phyloP scores from a whole-genome alignment of 2,329 filamentous ascomycete genomes.

The Amesomyces nigricolor region DNA sequence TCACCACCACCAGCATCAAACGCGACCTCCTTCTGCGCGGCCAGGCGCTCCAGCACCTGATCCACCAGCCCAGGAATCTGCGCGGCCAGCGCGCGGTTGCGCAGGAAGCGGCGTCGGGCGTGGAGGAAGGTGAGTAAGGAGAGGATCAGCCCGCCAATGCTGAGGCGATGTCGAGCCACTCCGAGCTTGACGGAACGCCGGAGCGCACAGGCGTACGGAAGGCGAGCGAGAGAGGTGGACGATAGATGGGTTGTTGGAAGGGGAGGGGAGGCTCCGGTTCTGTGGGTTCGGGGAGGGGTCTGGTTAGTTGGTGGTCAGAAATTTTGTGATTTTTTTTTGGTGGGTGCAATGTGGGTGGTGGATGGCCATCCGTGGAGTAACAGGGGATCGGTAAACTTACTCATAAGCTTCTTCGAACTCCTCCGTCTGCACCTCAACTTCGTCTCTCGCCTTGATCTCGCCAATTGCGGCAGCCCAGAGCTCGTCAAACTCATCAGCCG shows the following conservation, averaged over 20 bases:
- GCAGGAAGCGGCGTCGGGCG: conserved; percentile 56
- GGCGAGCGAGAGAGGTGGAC: conserved; percentile 83
- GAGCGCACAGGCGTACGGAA: conserved; percentile 81
- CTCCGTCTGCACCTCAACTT: conserved; percentile 47
- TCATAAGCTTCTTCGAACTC: conserved; percentile 26
- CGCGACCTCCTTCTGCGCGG: conserved; percentile 77
- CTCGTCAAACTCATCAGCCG: conserved; percentile 83
- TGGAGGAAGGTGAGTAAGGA: conserved; percentile 52
- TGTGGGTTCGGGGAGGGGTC: conserved; percentile 66
- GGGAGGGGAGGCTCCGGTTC: conserved; percentile 60
- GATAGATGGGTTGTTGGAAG: conserved; percentile 61
- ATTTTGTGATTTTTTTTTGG: conserved; percentile 14
- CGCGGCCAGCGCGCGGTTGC: conserved; percentile 58
- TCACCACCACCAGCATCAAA: conserved; percentile 66
- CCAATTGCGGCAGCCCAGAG: conserved; percentile 71
- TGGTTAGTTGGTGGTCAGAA: conserved; percentile 69
- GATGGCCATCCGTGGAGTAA: background rate
- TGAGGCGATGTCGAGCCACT: conserved; percentile 80
- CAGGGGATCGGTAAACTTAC: conserved; percentile 43
- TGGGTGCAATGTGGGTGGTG: background rate
- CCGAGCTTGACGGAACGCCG: conserved; percentile 71
- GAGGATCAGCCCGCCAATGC: conserved; percentile 63
- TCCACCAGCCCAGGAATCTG: conserved; percentile 79
- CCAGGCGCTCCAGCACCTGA: conserved; percentile 76
- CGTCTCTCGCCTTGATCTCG: conserved; percentile 60